Evolutionary conservation across 768 basidiomycete species (phyloP).

Genomic region (Xerocomellus dryophilus): DNA sequence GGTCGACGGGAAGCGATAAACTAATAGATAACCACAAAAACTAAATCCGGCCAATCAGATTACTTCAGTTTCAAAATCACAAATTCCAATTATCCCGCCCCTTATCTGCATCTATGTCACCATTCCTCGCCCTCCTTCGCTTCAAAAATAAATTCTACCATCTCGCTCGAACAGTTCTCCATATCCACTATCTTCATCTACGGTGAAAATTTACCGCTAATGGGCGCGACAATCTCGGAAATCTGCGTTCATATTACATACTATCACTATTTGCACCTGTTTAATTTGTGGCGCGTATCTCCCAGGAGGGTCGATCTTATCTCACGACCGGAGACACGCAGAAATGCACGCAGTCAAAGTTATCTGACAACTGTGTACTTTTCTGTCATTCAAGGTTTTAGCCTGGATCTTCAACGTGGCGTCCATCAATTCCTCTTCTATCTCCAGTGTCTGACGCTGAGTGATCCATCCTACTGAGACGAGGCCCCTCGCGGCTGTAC

Average conservation of each 20-base stretch:
- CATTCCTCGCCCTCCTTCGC: neutral
- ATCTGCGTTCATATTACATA: constrained; percentile 33
- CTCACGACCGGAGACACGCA: constrained; percentile 15
- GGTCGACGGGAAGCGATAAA: constrained; percentile 38
- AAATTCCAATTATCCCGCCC: constrained; percentile 16
- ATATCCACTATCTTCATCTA: constrained; percentile 11
- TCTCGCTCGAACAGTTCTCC: neutral
- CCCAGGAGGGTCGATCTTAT: constrained; percentile 35
- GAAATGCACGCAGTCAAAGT: neutral
- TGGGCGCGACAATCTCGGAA: constrained; percentile 27
- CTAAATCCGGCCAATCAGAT: constrained; percentile 37
- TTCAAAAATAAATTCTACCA: constrained; percentile 1
- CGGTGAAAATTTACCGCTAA: constrained; percentile 30
- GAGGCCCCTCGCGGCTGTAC: constrained; percentile 19
- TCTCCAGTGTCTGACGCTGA: neutral
- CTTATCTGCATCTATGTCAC: neutral
- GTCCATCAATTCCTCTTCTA: neutral
- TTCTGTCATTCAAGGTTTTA: constrained; percentile 17
- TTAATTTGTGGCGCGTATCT: constrained; percentile 24
- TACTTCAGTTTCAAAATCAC: constrained; percentile 28
- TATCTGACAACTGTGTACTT: neutral
- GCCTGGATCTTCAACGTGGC: neutral
- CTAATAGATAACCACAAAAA: constrained; percentile 35
- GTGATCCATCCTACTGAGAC: constrained; percentile 1
- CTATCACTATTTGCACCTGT: constrained; percentile 19